Percentiles rank a stretch among this genome's conserved stretches.
Evolutionary conservation across 2,329 filamentous ascomycete species (phyloP).

Genomic region (Colletotrichum liriopes): DNA sequence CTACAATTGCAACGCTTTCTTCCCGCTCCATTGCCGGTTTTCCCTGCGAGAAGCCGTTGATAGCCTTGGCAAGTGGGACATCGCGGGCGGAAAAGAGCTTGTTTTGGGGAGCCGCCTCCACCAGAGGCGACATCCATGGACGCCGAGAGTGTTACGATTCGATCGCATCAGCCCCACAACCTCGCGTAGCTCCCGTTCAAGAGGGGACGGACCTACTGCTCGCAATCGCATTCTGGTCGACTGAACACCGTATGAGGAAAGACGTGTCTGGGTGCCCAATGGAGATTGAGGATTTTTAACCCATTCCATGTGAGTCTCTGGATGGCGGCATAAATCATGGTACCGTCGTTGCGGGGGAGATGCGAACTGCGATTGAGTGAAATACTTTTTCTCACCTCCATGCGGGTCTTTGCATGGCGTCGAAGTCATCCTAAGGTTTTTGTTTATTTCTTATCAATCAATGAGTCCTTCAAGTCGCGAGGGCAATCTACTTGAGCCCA

Average conservation of each 20-base stretch:
- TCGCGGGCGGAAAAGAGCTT: slow-evolving; percentile 20
- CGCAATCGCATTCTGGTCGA: slow-evolving; percentile 6
- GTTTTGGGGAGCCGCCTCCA: slow-evolving; percentile 13
- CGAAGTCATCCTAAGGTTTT: no score
- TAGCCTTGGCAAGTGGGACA: slow-evolving; percentile 30
- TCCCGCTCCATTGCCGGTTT: slow-evolving; percentile 29
- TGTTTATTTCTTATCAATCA: neutral
- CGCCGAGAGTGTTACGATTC: slow-evolving; percentile 20
- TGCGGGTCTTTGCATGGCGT: neutral
- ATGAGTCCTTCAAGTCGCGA: neutral
- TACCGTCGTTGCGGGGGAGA: slow-evolving; percentile 23
- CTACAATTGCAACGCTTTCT: slow-evolving; percentile 6
- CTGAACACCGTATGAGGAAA: slow-evolving; percentile 18
- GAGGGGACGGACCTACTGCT: neutral
- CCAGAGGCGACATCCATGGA: slow-evolving; percentile 6
- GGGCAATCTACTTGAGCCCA: neutral
- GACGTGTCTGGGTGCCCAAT: neutral
- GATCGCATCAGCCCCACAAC: slow-evolving; percentile 35
- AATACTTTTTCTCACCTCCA: no score
- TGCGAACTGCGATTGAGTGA: slow-evolving; percentile 11
- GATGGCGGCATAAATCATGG: neutral
- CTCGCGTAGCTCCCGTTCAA: slow-evolving; percentile 13
- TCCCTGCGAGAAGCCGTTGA: slow-evolving; percentile 1
- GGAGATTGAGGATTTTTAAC: neutral
- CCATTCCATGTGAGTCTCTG: neutral